A percentile compares a stretch with the other conserved stretches of the same genome.
Evolutionary conservation across 2,329 filamentous ascomycete genomes (phyloP).

Genomic region (Diaporthe destruens): DNA sequence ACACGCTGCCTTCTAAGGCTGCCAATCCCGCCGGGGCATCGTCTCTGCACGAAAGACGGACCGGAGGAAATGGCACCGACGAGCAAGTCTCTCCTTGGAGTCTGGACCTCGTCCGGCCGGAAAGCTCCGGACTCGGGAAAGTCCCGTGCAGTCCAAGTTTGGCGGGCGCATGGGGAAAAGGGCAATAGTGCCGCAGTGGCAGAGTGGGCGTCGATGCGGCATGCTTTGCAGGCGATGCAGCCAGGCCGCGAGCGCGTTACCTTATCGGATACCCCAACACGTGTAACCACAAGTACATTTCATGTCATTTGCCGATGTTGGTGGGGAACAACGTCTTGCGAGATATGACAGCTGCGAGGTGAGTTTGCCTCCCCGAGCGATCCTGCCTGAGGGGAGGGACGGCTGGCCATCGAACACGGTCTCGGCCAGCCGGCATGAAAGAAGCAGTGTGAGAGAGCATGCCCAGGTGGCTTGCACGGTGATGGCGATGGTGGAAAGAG

Average conservation of each 20-base stretch:
- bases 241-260: conserved; percentile 4
- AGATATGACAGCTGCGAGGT: conserved; percentile 31
- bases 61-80: conserved; percentile 1
- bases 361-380: conserved; percentile 10
- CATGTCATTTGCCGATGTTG: conserved; percentile 5
- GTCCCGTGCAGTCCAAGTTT: conserved; percentile 28
- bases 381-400: background rate
- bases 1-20: conserved; percentile 15
- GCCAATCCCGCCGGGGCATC: background rate
- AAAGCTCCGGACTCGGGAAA: conserved; percentile 29
- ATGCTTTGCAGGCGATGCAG: background rate
- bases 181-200: too few species aligned
- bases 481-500: background rate
- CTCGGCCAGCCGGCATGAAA: background rate
- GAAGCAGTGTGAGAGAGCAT: background rate
- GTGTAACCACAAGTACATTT: conserved; percentile 22
- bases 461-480: too few species aligned
- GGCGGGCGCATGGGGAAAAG: background rate
- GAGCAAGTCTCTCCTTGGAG: conserved; percentile 4
- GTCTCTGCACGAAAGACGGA: background rate
- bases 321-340: conserved; percentile 29
- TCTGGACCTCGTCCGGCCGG: conserved; percentile 14
- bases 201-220: conserved; percentile 5
- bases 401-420: background rate
- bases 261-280: conserved; percentile 13